phyloP scores from a whole-genome alignment of 225 moss, liverwort and hornwort genomes.

The Bryum argenteum region DNA sequence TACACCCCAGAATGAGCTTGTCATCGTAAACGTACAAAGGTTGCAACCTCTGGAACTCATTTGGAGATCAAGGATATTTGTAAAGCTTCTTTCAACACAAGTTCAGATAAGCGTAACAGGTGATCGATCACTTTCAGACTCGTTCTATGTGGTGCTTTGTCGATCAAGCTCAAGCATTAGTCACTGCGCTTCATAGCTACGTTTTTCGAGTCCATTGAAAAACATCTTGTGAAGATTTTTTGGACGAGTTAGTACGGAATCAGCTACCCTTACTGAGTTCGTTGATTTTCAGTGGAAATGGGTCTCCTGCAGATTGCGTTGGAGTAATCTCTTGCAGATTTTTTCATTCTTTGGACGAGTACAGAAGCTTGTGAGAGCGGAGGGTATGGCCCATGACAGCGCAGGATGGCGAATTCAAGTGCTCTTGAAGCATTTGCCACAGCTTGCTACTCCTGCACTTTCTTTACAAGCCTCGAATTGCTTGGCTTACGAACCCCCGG shows the following conservation, averaged over 20 bases:
- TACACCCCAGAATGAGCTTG: too few species aligned
- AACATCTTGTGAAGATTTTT: too few species aligned
- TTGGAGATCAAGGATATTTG: too few species aligned
- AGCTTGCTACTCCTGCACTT: conserved; percentile 1
- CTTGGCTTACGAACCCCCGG: conserved; percentile 39
- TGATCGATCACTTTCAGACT: too few species aligned
- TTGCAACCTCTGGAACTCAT: too few species aligned
- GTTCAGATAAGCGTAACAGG: too few species aligned
- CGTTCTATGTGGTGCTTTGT: too few species aligned
- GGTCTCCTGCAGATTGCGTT: neutral
- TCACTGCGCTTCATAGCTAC: too few species aligned
- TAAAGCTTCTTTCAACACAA: neutral
- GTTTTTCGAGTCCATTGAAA: too few species aligned
- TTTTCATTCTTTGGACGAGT: neutral
- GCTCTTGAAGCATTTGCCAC: conserved; percentile 31
- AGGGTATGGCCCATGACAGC: conserved; percentile 27
- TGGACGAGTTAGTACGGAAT: too few species aligned
- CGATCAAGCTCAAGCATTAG: too few species aligned
- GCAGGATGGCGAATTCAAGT: conserved; percentile 47
- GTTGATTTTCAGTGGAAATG: neutral
- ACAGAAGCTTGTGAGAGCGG: neutral
- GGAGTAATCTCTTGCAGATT: neutral
- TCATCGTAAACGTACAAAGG: too few species aligned
- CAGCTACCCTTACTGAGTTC: neutral
- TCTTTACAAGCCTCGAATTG: conserved; percentile 26